phyloP scores from a whole-genome alignment of 192 early-diverging fungal species.

The Cladochytrium replicatum region DNA sequence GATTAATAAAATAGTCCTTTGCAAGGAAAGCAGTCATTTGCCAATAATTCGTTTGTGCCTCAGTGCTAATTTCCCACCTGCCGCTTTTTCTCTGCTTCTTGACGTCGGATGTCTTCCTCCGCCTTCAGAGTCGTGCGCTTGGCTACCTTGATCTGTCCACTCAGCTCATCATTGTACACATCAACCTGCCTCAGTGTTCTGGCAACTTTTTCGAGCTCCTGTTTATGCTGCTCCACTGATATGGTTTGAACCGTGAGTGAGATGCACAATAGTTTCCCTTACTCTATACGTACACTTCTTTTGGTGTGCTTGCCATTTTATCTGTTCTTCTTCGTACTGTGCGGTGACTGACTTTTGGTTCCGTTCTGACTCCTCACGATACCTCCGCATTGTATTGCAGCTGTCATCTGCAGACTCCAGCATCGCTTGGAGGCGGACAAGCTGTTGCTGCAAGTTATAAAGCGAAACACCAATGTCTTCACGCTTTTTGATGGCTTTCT shows the following conservation, averaged over 20 bases:
- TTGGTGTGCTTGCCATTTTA: constrained; percentile 23
- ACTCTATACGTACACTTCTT: constrained; percentile 31
- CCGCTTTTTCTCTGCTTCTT: constrained; percentile 51
- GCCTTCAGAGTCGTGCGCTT: constrained; percentile 52
- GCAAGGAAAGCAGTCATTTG: background rate
- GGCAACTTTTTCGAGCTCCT: constrained; percentile 47
- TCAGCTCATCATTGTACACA: constrained; percentile 48
- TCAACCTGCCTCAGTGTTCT: constrained; percentile 50
- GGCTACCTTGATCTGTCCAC: constrained; percentile 41
- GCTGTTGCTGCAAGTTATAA: constrained; percentile 47
- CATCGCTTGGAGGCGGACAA: constrained; percentile 41
- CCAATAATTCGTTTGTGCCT: constrained; percentile 5
- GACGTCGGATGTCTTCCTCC: constrained; percentile 47
- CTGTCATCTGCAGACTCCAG: constrained; percentile 42
- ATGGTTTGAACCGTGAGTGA: no score
- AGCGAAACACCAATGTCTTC: constrained; percentile 51
- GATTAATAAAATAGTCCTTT: constrained; percentile 54
- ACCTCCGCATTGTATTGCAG: constrained; percentile 29
- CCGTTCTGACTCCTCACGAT: constrained; percentile 42
- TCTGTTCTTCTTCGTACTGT: constrained; percentile 40
- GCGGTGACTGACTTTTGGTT: constrained; percentile 18
- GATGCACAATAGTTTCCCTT: background rate
- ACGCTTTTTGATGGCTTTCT: constrained; percentile 25
- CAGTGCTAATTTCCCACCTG: constrained; percentile 20
- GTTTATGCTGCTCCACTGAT: constrained; percentile 44